Evolutionary conservation across 495 filamentous ascomycete species (phyloP), one percentile per base, ranked within the genome.

Genomic region (Gamarada debralockiae): DNA sequence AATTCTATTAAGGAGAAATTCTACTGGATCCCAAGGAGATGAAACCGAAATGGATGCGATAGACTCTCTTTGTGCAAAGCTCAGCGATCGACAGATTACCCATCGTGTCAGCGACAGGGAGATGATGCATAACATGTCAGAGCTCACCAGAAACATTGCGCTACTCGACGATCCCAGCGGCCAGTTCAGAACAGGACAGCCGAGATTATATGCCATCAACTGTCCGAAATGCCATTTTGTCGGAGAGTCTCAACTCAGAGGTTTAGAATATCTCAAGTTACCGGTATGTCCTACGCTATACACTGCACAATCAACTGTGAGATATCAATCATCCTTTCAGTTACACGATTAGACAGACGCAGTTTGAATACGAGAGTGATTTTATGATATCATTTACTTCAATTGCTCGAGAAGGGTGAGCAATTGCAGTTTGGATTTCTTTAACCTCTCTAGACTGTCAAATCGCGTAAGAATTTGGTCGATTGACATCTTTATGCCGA

Each of bases 21-120:
- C 55, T 6, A 15, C 56, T 0, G 59, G 55, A 5, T 31, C 57
- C 9, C 39, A 53, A 1, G 39, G 54, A 1, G 65, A 70, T 46
- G 68, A 69, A 41, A 56, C 43, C 14, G 66, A 70, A 34, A 51
- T 70, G 25, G 68, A 70, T 52, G 68, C 68, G 0, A 55, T 68
- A 33, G 68, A 70, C 54, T 41, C 53, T 18, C 54, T 70, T 4
- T 62, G 61, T 31, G 33, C 39, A 5, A 65, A 53, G 39, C 54
- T 70, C 15, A 59, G 33, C 29, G 61, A 65, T 23, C 58, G 66
- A 12, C 64, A 67, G 43, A 24, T 64, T 1, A 58, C 64, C 9
- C 53, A 65, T 21, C 66, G 66, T 5, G 53, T 70, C 13, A 70
- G 66, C 48, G 68, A 70, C 48, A 33, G 53, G 37, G 66, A 70